Conservation (phyloP, 2,329 filamentous ascomycete genomes). For the Sodiomyces alkalinus region DNA sequence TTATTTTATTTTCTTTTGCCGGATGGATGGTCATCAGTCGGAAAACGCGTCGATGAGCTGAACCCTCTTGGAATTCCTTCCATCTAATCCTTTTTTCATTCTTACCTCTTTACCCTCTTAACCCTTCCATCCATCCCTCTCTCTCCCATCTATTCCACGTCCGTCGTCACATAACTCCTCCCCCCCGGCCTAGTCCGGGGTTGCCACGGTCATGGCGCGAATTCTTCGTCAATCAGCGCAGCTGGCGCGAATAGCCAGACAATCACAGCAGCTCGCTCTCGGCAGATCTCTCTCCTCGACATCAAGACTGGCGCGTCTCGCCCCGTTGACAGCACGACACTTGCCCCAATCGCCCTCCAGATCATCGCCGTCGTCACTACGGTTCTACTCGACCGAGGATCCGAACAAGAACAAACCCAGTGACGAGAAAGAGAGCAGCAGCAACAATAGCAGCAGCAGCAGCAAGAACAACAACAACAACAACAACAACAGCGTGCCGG, state of each 20-base stretch:
- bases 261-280: conserved; percentile 35
- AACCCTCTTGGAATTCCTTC: no score
- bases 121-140: no score
- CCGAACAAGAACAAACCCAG: conserved; percentile 8
- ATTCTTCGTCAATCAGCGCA: conserved; percentile 51
- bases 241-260: conserved; percentile 46
- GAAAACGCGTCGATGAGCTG: no score
- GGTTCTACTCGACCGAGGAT: conserved; percentile 22
- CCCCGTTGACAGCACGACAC: conserved; percentile 19
- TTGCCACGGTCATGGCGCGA: conserved; percentile 51
- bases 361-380: conserved; percentile 11
- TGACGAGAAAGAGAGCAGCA: conserved; percentile 12
- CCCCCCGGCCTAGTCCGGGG: no score
- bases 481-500: no score
- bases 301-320: conserved; percentile 15
- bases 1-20: no score
- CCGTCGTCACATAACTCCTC: no score
- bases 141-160: background rate
- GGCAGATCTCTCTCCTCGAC: conserved; percentile 24
- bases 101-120: no score
- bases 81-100: no score
- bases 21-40: no score
- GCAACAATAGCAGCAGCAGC: conserved; percentile 9
- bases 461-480: conserved; percentile 10
- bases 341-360: conserved; percentile 14